These are phyloP conservation scores for Tuber magnatum DNA, from an alignment of 495 filamentous ascomycete species.

Conservation along the genomic window DNA sequence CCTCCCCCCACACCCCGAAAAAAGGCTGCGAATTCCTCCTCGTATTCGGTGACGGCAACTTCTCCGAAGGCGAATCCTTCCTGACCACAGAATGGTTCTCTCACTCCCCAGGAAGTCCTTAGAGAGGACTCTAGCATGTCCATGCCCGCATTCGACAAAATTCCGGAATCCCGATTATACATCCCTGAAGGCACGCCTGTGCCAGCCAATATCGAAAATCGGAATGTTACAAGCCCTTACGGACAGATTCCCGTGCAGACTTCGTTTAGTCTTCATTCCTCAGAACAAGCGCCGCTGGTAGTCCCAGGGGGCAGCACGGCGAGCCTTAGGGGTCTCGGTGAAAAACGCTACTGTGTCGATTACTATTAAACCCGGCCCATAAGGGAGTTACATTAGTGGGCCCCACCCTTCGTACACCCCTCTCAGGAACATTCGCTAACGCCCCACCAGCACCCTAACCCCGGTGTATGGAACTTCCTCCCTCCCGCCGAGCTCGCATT, in stretches of 20 bases:
- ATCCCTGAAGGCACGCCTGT: conserved; percentile 51
- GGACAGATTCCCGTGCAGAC: conserved; percentile 49
- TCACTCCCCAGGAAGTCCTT: conserved; percentile 53
- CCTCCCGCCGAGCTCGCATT: conserved; percentile 54
- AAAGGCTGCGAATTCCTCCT: conserved; percentile 58
- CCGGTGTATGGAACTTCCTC: conserved; percentile 57
- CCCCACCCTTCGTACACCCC: conserved; percentile 3
- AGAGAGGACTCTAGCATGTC: conserved; percentile 60
- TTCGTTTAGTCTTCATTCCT: conserved; percentile 51
- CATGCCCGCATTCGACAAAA: conserved; percentile 51
- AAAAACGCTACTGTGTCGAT: conserved; percentile 60
- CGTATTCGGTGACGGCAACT: conserved; percentile 58
- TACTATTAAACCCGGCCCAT: conserved; percentile 54
- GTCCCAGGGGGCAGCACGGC: conserved; percentile 53
- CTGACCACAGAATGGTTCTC: conserved; percentile 59
- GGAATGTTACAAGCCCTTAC: conserved; percentile 47
- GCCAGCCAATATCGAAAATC: conserved; percentile 42
- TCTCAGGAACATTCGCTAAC: not conserved
- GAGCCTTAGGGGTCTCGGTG: conserved; percentile 54
- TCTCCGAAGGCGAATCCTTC: conserved; percentile 52
- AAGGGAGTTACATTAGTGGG: conserved; percentile 59
- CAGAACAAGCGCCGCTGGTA: conserved; percentile 51
- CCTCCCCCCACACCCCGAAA: conserved; percentile 44
- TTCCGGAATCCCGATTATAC: conserved; percentile 54
- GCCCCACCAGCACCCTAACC: conserved; percentile 39